Base-by-base conservation (phyloP, 2,329 filamentous ascomycete species). In the Fusarium musae region DNA sequence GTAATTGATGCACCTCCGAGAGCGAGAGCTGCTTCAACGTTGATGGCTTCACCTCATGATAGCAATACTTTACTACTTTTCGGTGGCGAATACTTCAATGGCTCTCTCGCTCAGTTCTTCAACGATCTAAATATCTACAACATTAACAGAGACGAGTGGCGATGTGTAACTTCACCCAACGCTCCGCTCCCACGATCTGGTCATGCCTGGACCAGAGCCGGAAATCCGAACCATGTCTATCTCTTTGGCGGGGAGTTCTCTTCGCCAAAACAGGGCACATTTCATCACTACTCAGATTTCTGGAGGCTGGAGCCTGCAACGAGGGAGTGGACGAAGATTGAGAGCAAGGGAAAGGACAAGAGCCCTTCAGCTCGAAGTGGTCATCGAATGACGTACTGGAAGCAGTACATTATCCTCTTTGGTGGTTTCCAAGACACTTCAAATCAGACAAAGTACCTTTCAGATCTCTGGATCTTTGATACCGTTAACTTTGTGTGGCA, bases 261-360 rank as follows among this genome's bases (percentile, higher is more conserved):
- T 65, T 96, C 93, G 34, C 96, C 96, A 5, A 98, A 98, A 81
- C 96, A 98, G 83, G 96, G 96, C 8, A 98, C 96, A 0, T 99
- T 99, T 79, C 98, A 99, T 82, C 96, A 99, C 83, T 99, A 99
- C 85, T 97, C 97, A 79, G 96, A 98, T 84, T 98, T 99, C 81
- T 99, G 96, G 96, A 89, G 93, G 56, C 88, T 98, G 47, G 95
- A 98, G 79, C 93, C 96, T 1, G 88, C 88, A 13, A 91, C 90
- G 12, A 88, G 95, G 77, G 96, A 99, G 84, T 99, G 96, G 96
- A 93, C 91, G 63, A 93, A 95, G 69, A 87, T 99, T 39, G 96
- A 99, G 81, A 88, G 87, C 77, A 90, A 89, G 84, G 93, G 93
- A 66, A 90, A 90, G 84, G 93, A 93, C 63, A 93, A 93, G 81